Base-by-base conservation (phyloP, 768 basidiomycete genomes). In the Krasilnikovozyma curviuscula region DNA sequence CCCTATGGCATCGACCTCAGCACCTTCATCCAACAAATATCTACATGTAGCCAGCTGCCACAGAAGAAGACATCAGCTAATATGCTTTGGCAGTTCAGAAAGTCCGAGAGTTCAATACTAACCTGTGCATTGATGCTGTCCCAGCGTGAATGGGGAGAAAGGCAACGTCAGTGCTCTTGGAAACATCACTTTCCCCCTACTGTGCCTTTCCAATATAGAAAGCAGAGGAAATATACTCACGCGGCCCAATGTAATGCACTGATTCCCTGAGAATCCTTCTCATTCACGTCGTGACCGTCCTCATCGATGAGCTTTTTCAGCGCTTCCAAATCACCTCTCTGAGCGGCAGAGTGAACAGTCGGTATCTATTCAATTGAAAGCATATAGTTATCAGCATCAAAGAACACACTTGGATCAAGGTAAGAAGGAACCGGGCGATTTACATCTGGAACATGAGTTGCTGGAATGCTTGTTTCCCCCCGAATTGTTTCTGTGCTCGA, bases 191-290 rank as follows among this genome's bases (percentile, higher is more conserved):
- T 7, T 37, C 18, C 18, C 35, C 18, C 18, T 12, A 8, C 1
- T 9, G 30, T 2, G 13, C 14, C 19, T 21, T 29, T 12, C 19
- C 21, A 30, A 25, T 3, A 9, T 13, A 35, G 23, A 24, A 27
- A 21, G 21, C n/a, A n/a, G 6, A 34, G 5, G 21, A 18, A 34
- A n/a, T 18, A 25, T 13, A 42, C 50, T 33, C 27, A 52, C 50
- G 89, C 80, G 7, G 93, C 89, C 93, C 93, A 98, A 61, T 98
- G 93, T 1, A 98, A 73, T 1, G 93, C 81, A 0, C 89, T 91
- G 29, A 95, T 83, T 57, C 89, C 86, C 63, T 91, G 81, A 25
- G 73, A 71, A 65, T 97, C 91, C 40, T 80, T 46, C 10, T 52
- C 48, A 14, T 62, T 60, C 14, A 63, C 46, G 38, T 57, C 53